Percentiles rank a stretch among this genome's conserved stretches.
Conservation (phyloP, 73 alveolate genomes). For the Stentor coeruleus region DNA sequence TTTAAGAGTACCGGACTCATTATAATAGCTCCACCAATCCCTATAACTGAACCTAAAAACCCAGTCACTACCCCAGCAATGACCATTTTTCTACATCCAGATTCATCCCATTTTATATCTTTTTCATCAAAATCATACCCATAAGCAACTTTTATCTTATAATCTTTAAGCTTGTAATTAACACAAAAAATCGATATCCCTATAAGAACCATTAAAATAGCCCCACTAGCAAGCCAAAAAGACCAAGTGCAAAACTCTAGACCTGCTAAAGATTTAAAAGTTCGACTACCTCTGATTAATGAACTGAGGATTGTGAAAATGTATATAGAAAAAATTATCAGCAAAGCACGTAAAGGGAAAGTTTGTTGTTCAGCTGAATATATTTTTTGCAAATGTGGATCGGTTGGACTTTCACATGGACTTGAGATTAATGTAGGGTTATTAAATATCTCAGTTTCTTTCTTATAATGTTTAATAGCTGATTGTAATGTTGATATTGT, state of each 20-base stretch:
- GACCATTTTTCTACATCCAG: background rate
- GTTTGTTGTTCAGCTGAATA: background rate
- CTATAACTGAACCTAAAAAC: conserved; percentile 50
- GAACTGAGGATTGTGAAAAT: background rate
- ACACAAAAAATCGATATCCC: background rate
- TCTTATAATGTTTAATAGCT: background rate
- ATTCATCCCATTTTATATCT: background rate
- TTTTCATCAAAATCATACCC: background rate
- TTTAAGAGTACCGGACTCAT: conserved; percentile 55
- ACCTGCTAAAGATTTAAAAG: background rate
- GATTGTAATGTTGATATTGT: background rate
- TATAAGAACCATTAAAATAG: background rate
- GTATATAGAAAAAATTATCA: no score
- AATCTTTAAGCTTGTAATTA: no score
- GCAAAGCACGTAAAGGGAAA: background rate
- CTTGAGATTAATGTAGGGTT: background rate
- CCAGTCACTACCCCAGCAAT: conserved; percentile 42
- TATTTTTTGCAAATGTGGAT: background rate
- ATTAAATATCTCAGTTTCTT: background rate
- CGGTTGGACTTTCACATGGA: background rate
- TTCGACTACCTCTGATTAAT: background rate
- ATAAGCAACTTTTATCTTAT: background rate
- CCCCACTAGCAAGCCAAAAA: background rate
- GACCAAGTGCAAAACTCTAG: background rate
- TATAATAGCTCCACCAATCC: conserved; percentile 70